These are phyloP conservation scores for Colletotrichum truncatum DNA, from an alignment of 2,329 filamentous ascomycete species.

Conservation along the genomic window DNA sequence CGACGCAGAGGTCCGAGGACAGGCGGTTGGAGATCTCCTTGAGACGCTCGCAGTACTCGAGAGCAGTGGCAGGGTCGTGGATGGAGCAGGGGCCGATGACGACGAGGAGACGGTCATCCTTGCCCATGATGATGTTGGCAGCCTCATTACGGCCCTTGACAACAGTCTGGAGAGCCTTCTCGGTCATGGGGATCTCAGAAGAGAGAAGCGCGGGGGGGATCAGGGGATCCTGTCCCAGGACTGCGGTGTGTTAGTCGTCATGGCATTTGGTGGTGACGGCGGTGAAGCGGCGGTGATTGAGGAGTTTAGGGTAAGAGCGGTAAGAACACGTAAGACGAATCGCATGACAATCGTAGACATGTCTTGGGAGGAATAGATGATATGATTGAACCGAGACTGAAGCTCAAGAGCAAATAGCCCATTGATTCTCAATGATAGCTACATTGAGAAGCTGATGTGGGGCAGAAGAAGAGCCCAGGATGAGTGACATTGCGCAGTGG, in stretches of 20 bases:
- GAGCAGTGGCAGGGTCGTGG: conserved; percentile 87
- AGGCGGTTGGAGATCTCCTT: conserved; percentile 83
- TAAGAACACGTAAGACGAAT: too few species aligned
- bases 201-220: conserved; percentile 89
- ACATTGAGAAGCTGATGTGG: neutral
- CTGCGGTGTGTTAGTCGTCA: conserved; percentile 57
- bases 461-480: neutral
- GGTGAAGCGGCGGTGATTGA: neutral
- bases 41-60: conserved; percentile 87
- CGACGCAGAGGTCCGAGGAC: conserved; percentile 83
- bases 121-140: conserved; percentile 79
- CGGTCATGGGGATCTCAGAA: conserved; percentile 81
- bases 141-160: conserved; percentile 75
- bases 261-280: conserved; percentile 7
- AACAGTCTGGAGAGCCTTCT: conserved; percentile 72
- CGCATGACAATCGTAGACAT: too few species aligned
- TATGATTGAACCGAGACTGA: neutral
- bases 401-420: neutral
- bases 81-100: conserved; percentile 97
- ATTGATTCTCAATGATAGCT: neutral
- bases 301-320: neutral
- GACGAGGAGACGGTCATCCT: conserved; percentile 88
- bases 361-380: too few species aligned
- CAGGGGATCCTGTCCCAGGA: conserved; percentile 92
- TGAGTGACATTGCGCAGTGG: conserved; percentile 16